Evolutionary conservation across 148 eudicot species (phyloP).

Genomic region (Talinum fruticosum): DNA sequence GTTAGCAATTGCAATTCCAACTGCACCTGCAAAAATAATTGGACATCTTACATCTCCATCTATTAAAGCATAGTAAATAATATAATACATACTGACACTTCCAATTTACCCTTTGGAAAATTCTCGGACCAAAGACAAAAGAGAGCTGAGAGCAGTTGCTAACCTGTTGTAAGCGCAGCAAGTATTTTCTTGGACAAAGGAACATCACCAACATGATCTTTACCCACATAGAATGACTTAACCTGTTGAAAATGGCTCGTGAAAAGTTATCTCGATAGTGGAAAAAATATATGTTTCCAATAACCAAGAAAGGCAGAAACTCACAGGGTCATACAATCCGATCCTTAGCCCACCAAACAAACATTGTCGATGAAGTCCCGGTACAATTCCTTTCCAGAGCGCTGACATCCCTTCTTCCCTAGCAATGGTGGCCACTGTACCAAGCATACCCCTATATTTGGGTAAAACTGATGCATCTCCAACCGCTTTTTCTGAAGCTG

Average conservation of each 20-base stretch:
- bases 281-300: background rate
- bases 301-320: constrained; percentile 25
- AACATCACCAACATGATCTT: constrained; percentile 88
- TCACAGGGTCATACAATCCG: constrained; percentile 92
- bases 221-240: constrained; percentile 71
- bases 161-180: constrained; percentile 94
- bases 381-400: constrained; percentile 96
- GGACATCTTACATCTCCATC: constrained; percentile 6
- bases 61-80: background rate
- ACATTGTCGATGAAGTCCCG: constrained; percentile 96
- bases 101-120: background rate
- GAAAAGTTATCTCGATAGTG: constrained; percentile 1
- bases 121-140: constrained; percentile 1
- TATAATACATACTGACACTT: background rate
- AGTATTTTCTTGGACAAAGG: constrained; percentile 85
- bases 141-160: constrained; percentile 15
- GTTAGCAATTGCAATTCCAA: constrained; percentile 76
- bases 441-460: constrained; percentile 83
- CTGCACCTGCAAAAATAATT: constrained; percentile 51
- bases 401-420: constrained; percentile 84
- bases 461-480: constrained; percentile 67
- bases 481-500: constrained; percentile 85
- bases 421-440: constrained; percentile 89
- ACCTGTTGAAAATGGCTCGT: constrained; percentile 44
- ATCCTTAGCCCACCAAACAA: constrained; percentile 91